Evolutionary conservation across 129 eudicot genomes (phyloP).

Genomic region (Flaveria brownii): DNA sequence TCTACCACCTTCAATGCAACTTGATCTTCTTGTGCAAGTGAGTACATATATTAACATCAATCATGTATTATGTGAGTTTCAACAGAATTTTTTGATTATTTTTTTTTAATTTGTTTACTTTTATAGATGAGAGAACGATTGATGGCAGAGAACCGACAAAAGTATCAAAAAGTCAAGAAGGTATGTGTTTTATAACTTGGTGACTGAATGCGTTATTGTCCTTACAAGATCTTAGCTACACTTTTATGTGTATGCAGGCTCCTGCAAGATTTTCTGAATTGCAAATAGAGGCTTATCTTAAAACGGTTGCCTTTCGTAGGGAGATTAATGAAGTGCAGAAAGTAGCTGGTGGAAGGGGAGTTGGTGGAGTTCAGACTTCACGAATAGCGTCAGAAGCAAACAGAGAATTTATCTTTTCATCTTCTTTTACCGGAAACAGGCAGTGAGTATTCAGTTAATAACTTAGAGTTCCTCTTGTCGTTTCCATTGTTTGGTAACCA

Average conservation of each 20-base stretch:
- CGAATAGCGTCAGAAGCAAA: constrained; percentile 96
- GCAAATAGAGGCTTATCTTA: constrained; percentile 88
- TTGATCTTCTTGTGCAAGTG: constrained; percentile 96
- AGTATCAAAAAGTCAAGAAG: constrained; percentile 91
- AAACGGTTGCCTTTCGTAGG: constrained; percentile 96
- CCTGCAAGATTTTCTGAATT: constrained; percentile 90
- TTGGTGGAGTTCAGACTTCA: constrained; percentile 90
- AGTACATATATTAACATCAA: constrained; percentile 2
- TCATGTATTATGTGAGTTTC: constrained; percentile 8
- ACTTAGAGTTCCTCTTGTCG: constrained; percentile 2
- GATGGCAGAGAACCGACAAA: constrained; percentile 97
- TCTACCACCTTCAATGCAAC: constrained; percentile 98
- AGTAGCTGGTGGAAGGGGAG: constrained; percentile 87
- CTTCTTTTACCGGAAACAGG: constrained; percentile 82
- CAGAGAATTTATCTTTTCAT: constrained; percentile 77
- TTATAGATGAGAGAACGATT: constrained; percentile 93
- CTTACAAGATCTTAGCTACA: neutral
- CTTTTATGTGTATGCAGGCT: constrained; percentile 45
- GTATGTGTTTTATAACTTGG: constrained; percentile 28
- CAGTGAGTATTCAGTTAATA: constrained; percentile 49
- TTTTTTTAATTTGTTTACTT: neutral
- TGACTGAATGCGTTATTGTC: constrained; percentile 6
- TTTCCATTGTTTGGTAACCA: constrained; percentile 13
- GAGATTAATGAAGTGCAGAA: constrained; percentile 92
- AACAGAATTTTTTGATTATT: constrained; percentile 4